These are phyloP conservation scores for Beauveria medogensis DNA, from an alignment of 2,329 filamentous ascomycete species.

Conservation along the genomic window DNA sequence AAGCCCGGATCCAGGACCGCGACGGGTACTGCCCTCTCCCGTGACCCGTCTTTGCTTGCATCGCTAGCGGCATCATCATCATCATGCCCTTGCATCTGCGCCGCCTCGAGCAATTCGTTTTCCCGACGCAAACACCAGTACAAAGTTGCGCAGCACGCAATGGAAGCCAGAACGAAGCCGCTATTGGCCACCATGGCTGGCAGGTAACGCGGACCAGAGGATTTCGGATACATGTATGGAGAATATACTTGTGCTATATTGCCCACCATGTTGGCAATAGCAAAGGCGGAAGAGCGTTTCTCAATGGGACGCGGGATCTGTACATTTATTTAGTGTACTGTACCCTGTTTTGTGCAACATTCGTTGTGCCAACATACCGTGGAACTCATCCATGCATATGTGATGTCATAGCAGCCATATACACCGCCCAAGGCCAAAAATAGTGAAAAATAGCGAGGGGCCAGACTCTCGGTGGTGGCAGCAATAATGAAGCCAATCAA, in stretches of 20 bases:
- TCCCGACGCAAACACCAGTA: slow-evolving; percentile 49
- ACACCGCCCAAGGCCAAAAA: slow-evolving; percentile 8
- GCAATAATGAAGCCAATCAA: slow-evolving; percentile 60
- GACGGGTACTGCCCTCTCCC: neutral
- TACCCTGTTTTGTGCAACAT: neutral
- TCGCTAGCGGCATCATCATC: neutral
- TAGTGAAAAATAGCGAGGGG: slow-evolving; percentile 45
- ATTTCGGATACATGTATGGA: slow-evolving; percentile 38
- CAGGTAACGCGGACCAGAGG: slow-evolving; percentile 35
- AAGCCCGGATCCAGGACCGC: neutral
- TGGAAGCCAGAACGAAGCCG: slow-evolving; percentile 52
- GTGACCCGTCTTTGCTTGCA: neutral
- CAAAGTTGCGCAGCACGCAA: slow-evolving; percentile 37
- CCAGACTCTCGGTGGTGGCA: slow-evolving; percentile 51
- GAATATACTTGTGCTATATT: slow-evolving; percentile 45
- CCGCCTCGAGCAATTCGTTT: slow-evolving; percentile 49
- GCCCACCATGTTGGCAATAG: slow-evolving; percentile 59
- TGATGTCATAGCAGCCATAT: slow-evolving; percentile 11
- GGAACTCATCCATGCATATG: slow-evolving; percentile 12
- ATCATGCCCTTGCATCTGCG: slow-evolving; percentile 12
- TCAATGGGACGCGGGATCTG: slow-evolving; percentile 57
- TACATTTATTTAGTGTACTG: neutral
- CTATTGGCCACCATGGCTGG: slow-evolving; percentile 53
- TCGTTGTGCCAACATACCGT: slow-evolving; percentile 16
- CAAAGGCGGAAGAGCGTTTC: slow-evolving; percentile 56